Evolutionary conservation across 192 early-diverging fungal species (phyloP), one percentile per base, ranked within the genome.

Genomic region (Kickxella alabastrina): DNA sequence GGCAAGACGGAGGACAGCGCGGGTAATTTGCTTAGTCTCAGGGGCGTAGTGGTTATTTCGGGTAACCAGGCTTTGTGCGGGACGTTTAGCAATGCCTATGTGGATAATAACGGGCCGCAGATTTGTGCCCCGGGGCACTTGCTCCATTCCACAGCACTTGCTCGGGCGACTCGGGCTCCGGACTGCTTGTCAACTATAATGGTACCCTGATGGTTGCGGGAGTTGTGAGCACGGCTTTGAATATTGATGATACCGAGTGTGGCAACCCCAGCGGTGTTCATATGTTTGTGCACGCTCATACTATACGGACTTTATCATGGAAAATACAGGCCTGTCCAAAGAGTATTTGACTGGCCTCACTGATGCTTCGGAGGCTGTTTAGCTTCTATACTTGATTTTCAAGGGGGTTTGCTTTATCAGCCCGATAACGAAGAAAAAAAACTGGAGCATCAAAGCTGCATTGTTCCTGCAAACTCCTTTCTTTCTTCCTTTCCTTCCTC

Each of bases 1-100:
- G 75, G 75, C n/a, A n/a, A 46, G 0, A 61, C 68, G 1, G 57
- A 68, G 8, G 34, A 34, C 14, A 51, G 23, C 13, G 62, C 75
- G 6, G 24, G 40, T 2, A 17, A 55, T 25, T 36, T 47, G 14
- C 43, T 40, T 13, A 49, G 60, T 10, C 49, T 72, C 19, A 50
- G 62, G 18, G 68, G 68, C 10, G 58, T 58, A 1, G 22, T 65
- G 2, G 50, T 53, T 1, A 57, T 37, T 0, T 46, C 68, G 1
- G 70, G 70, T 17, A 43, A 57, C 48, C 19, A 29, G 1, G 31
- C 40, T 0, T 26, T 21, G 14, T 74, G 63, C 28, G 14, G 48
- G 14, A 12, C 13, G n/a, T 55, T 59, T 8, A 52, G 34, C 9
- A 23, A 25, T 13, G 31, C 26, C 1, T 76, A 50, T 45, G 17